A percentile compares a stretch with the other conserved stretches of the same genome.
Conservation (phyloP, 1,284 basidiomycete genomes). For the Porogramme epimiltina region DNA sequence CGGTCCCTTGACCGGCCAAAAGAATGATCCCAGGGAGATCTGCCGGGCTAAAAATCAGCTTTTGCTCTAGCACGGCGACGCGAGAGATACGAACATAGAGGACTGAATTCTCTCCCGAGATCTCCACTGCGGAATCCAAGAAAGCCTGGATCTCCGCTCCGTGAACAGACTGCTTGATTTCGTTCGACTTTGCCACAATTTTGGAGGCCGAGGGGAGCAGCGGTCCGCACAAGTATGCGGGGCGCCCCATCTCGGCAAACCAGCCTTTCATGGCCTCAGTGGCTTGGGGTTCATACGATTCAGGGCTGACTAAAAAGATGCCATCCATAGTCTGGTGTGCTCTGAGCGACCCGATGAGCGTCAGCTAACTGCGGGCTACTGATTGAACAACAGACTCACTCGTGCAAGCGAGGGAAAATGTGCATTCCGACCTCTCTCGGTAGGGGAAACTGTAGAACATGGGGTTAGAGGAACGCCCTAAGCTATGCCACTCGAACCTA, state of each 20-base stretch:
- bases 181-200: neutral
- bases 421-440: neutral
- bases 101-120: slow-evolving; percentile 13
- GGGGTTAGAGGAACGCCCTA: neutral
- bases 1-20: slow-evolving; percentile 18
- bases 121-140: slow-evolving; percentile 11
- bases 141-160: slow-evolving; percentile 9
- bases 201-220: slow-evolving; percentile 1
- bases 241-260: slow-evolving; percentile 13
- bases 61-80: neutral
- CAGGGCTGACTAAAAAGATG: slow-evolving; percentile 12
- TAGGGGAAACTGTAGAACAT: slow-evolving; percentile 3
- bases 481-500: slow-evolving; percentile 1
- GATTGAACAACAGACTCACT: slow-evolving; percentile 6
- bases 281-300: slow-evolving; percentile 21
- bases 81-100: slow-evolving; percentile 14
- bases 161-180: slow-evolving; percentile 5
- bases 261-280: slow-evolving; percentile 10
- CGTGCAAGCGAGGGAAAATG: slow-evolving; percentile 10
- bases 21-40: slow-evolving; percentile 23
- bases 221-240: slow-evolving; percentile 15
- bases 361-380: neutral
- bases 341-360: neutral
- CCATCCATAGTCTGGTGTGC: slow-evolving; percentile 14
- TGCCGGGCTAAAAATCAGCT: neutral